A percentile compares a stretch with the other conserved stretches of the same genome.
Evolutionary conservation across 371 early-diverging fungal genomes (phyloP).

Genomic region (Mortierella sp.): DNA sequence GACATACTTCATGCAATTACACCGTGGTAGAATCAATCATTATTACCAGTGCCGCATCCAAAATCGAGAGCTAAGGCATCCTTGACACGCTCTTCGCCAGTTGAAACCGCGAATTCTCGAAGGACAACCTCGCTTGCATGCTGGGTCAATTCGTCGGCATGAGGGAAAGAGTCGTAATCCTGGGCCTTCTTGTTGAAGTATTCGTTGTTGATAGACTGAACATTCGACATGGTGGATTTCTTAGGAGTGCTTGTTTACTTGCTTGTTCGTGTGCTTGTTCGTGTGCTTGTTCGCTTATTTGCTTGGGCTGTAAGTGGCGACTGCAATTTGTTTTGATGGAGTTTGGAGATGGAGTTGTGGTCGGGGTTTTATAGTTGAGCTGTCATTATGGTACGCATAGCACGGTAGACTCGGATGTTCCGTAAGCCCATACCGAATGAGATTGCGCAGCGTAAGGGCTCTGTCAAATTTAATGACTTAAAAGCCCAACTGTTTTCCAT

Average conservation of each 20-base stretch:
- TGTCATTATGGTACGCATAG: no score
- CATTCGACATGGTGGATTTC: slow-evolving; percentile 1
- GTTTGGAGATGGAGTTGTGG: no score
- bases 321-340: no score
- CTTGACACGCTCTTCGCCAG: slow-evolving; percentile 29
- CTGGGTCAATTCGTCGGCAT: slow-evolving; percentile 22
- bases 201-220: slow-evolving; percentile 35
- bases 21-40: not conserved
- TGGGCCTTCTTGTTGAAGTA: slow-evolving; percentile 33
- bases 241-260: not conserved
- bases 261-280: no score
- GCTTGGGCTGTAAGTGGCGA: no score
- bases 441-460: no score
- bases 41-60: slow-evolving; percentile 45
- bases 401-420: no score
- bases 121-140: slow-evolving; percentile 13
- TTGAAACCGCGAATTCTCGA: slow-evolving; percentile 20
- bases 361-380: no score
- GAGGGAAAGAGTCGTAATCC: slow-evolving; percentile 29
- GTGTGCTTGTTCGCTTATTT: no score
- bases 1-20: not conserved
- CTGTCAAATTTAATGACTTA: no score
- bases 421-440: no score
- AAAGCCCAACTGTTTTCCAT: no score
- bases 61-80: slow-evolving; percentile 36